Percentiles rank a stretch among this genome's conserved stretches.
Conservation (phyloP, 2,329 filamentous ascomycete genomes). For the Juglanconis juglandina region DNA sequence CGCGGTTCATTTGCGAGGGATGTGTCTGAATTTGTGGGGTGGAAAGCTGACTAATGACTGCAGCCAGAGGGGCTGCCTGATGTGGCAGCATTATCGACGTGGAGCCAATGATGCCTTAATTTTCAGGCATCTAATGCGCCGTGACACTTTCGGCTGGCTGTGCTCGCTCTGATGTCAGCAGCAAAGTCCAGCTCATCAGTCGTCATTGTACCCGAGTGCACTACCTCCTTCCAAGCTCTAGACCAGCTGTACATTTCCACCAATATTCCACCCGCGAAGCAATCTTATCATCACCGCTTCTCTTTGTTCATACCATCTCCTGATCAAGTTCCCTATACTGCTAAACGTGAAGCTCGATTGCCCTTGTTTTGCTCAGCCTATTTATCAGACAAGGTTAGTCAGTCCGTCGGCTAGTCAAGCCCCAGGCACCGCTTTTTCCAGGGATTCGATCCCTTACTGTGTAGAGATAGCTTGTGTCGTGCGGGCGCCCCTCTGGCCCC, state of each 20-base stretch:
- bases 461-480: conserved; percentile 5
- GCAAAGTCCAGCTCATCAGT: conserved; percentile 7
- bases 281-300: too few species aligned
- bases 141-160: background rate
- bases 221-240: background rate
- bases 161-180: conserved; percentile 4
- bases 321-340: background rate
- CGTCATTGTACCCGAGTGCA: conserved; percentile 1
- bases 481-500: conserved; percentile 1
- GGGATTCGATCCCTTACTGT: background rate
- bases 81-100: background rate
- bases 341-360: background rate
- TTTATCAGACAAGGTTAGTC: background rate
- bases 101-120: background rate
- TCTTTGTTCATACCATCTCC: background rate
- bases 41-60: background rate
- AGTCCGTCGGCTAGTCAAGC: background rate
- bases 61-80: too few species aligned
- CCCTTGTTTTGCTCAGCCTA: background rate
- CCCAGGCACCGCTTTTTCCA: background rate
- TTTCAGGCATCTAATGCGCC: background rate
- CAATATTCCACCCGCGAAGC: too few species aligned
- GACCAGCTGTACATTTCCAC: background rate
- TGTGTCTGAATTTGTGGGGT: background rate
- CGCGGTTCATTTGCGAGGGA: background rate